These are phyloP conservation scores for Neospora caninum DNA, from an alignment of 169 alveolate genomes.

Conservation along the genomic window DNA sequence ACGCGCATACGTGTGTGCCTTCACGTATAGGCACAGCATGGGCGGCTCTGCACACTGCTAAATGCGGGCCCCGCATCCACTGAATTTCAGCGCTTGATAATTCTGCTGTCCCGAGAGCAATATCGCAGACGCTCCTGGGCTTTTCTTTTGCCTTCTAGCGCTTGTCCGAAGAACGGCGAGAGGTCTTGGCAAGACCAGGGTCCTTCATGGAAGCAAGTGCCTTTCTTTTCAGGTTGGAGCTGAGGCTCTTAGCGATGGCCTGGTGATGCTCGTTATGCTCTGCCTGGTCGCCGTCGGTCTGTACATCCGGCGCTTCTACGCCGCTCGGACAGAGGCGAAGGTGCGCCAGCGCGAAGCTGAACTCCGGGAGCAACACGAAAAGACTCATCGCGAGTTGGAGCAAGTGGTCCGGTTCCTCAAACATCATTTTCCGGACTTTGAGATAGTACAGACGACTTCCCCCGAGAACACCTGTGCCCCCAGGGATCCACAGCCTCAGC, in stretches of 20 bases:
- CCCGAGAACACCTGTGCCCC: background rate
- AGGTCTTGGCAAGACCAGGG: no score
- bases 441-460: background rate
- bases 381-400: slow-evolving; percentile 23
- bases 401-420: background rate
- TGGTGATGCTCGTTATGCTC: slow-evolving; percentile 38
- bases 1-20: no score
- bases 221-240: slow-evolving; percentile 18
- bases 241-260: slow-evolving; percentile 36
- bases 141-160: no score
- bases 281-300: slow-evolving; percentile 31
- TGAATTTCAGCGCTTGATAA: no score
- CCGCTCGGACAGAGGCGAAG: slow-evolving; percentile 3
- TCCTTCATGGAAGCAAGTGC: background rate
- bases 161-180: no score
- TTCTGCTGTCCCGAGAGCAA: no score
- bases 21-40: no score
- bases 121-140: no score
- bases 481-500: no score
- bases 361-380: background rate
- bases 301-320: slow-evolving; percentile 25
- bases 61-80: no score
- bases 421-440: background rate
- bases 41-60: no score
- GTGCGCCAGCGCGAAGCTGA: slow-evolving; percentile 19